phyloP scores from a whole-genome alignment of 2,329 filamentous ascomycete species.

The Cercospora sp. region DNA sequence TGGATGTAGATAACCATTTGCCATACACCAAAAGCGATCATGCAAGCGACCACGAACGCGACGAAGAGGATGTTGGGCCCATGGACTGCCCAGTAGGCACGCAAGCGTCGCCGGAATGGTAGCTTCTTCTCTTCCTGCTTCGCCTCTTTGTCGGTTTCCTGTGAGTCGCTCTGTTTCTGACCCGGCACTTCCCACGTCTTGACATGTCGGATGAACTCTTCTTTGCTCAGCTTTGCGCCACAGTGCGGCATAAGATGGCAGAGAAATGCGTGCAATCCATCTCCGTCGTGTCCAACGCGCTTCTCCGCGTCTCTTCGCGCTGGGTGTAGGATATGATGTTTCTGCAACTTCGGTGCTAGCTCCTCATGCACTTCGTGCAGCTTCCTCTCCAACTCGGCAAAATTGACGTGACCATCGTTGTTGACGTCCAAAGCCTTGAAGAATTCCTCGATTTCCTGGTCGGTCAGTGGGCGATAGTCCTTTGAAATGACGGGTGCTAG shows the following conservation, averaged over 20 bases:
- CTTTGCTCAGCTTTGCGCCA: constrained; percentile 48
- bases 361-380: constrained; percentile 56
- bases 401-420: constrained; percentile 55
- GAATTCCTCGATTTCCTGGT: constrained; percentile 56
- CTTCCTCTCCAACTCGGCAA: constrained; percentile 55
- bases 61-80: constrained; percentile 56
- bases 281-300: constrained; percentile 18
- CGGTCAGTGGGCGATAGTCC: constrained; percentile 37
- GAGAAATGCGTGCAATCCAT: constrained; percentile 55
- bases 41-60: constrained; percentile 49
- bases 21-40: constrained; percentile 57
- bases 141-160: constrained; percentile 50
- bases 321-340: constrained; percentile 49
- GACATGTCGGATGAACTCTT: constrained; percentile 56
- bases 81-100: constrained; percentile 59
- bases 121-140: constrained; percentile 44
- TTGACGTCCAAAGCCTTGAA: constrained; percentile 56
- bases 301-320: constrained; percentile 35
- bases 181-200: constrained; percentile 62
- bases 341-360: constrained; percentile 50
- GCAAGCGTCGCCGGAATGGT: constrained; percentile 48
- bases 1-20: constrained; percentile 56
- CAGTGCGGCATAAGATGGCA: constrained; percentile 48
- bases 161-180: constrained; percentile 57
- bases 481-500: constrained; percentile 21